Conservation (phyloP, 179 eudicot genomes). For the Carnegiea gigantea region DNA sequence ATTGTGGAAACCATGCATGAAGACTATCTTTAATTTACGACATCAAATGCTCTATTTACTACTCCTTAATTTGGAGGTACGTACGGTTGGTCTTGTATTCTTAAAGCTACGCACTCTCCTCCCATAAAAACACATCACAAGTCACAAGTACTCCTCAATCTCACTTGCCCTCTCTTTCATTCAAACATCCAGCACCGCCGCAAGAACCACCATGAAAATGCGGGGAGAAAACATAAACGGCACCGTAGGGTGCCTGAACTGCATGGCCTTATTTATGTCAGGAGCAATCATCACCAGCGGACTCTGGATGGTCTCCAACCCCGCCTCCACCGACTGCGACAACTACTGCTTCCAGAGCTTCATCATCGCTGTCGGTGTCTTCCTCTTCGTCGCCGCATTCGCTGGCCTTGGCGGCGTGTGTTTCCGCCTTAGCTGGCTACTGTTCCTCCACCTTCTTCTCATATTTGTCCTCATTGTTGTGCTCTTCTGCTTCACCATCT, state of each 20-base stretch:
- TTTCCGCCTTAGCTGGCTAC: not conserved
- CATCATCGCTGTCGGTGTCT: not conserved
- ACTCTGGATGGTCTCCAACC: not conserved
- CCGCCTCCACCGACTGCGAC: not conserved
- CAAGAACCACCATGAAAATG: not conserved
- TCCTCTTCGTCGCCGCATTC: not conserved
- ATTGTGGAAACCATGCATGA: no score
- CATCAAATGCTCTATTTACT: no score
- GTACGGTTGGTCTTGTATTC: no score
- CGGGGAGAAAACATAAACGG: not conserved
- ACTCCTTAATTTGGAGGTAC: no score
- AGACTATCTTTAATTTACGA: no score
- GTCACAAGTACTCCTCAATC: no score
- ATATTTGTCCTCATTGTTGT: not conserved
- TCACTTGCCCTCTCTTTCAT: not conserved
- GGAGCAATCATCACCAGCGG: not conserved
- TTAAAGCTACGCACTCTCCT: no score
- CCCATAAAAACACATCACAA: no score
- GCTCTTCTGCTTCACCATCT: not conserved
- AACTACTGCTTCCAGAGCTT: not conserved
- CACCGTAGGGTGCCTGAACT: not conserved
- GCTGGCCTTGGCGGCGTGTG: not conserved
- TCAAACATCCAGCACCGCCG: not conserved
- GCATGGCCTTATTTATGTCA: not conserved
- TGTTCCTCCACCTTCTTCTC: not conserved